Evolutionary conservation across 495 filamentous ascomycete species (phyloP).

Genomic region (Xylaria nigripes): DNA sequence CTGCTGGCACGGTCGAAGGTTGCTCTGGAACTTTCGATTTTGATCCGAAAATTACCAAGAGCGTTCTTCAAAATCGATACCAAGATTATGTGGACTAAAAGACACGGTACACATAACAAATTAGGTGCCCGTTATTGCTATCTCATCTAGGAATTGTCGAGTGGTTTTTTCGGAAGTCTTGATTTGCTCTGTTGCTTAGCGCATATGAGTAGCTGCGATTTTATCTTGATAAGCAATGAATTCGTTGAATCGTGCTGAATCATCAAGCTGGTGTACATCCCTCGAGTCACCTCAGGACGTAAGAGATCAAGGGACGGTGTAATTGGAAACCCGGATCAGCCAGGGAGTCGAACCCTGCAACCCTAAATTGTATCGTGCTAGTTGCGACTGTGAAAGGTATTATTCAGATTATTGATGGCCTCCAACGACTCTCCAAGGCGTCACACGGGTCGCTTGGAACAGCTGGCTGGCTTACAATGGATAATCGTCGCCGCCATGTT

Average conservation of each 20-base stretch:
- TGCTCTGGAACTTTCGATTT: background rate
- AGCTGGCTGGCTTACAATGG: background rate
- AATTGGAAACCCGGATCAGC: background rate
- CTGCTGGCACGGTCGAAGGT: background rate
- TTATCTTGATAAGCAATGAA: conserved; percentile 9
- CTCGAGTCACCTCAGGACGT: background rate
- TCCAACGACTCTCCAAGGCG: background rate
- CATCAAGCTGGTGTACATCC: background rate
- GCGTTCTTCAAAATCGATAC: background rate
- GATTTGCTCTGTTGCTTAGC: background rate
- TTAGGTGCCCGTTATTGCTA: background rate
- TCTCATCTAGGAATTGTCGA: background rate
- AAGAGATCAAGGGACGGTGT: background rate
- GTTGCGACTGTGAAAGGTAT: background rate
- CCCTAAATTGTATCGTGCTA: background rate
- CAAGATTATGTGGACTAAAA: background rate
- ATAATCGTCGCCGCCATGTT: conserved; percentile 10
- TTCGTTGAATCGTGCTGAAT: background rate
- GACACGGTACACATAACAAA: background rate
- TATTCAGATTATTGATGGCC: background rate
- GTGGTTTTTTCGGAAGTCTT: background rate
- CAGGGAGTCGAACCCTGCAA: background rate
- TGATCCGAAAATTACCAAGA: background rate
- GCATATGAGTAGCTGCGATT: background rate
- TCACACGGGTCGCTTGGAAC: background rate